Base-by-base conservation (phyloP, 139 green algal genomes). In the Chlamydomonas applanata region DNA sequence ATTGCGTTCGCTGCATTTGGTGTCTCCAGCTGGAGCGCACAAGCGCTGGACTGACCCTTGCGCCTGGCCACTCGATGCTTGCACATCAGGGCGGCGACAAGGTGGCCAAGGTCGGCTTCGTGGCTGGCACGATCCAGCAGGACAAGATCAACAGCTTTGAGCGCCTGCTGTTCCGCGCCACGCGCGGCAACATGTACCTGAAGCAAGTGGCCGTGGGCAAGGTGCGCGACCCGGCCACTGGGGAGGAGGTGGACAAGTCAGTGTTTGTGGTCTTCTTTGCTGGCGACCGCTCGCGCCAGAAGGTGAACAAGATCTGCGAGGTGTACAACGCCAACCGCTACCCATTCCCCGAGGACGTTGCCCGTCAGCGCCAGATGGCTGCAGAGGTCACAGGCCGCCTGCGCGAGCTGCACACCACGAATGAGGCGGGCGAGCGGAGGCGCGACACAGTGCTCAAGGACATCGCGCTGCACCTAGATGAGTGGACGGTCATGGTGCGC, bases 191-290 rank as follows among this genome's bases (percentile, higher is more conserved):
- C 86, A 94, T 99, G 90, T 98, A 92, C 82, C 89, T 98, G 52
- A 91, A 93, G 80, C 76, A 87, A 68, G 80, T 79, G 2, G 46
- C 75, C 25, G 82, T 97, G 52, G 88, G 88, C 53, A 78, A 68
- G 20, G 68, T 90, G 36, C 79, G 72, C 54, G 95, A 99, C 80
- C 95, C 95, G 4, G 83, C 82, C 44, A 92, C 85, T 7, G 87
- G 87, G 3, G 94, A 98, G 82, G 74, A 83, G 29, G 62, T 91
- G 73, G 88, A 93, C 76, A 98, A 98, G 88, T 70, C 84, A 29
- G 95, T 98, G 40, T 99, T 96, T 85, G 90, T 98, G 32, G 92
- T 98, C 14, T 98, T 99, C 87, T 98, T 97, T 76, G 89, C 95
- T 32, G 95, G 95, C 65, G 95, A 99, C 71, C 84, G 91, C 1